Conservation (phyloP, 768 basidiomycete species). For the Cubamyces sp. region DNA sequence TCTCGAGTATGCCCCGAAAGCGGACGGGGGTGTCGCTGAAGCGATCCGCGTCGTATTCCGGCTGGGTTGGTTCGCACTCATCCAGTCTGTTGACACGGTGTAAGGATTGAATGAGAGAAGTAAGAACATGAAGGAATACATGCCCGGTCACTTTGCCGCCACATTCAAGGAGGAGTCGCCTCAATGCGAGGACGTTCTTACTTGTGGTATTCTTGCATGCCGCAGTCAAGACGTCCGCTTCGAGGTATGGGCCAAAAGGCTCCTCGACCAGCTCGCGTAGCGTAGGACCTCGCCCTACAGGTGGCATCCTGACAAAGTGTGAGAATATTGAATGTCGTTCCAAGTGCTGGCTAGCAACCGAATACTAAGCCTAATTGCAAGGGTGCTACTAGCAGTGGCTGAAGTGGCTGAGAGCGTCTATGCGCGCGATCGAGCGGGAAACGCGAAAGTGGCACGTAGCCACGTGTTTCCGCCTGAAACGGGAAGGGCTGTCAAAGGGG, state of each 20-base stretch:
- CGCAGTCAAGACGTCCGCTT: slow-evolving; percentile 22
- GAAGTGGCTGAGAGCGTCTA: too few relatives aligned
- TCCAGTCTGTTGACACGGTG: slow-evolving; percentile 16
- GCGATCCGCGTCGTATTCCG: slow-evolving; percentile 9
- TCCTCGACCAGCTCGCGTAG: slow-evolving; percentile 18
- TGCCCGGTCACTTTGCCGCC: slow-evolving; percentile 23
- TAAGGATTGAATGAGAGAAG: not conserved
- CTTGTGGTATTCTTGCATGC: slow-evolving; percentile 12
- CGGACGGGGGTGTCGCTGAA: slow-evolving; percentile 36
- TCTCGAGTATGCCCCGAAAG: slow-evolving; percentile 56
- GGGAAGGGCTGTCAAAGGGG: not conserved
- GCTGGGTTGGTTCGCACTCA: slow-evolving; percentile 22
- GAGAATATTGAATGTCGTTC: too few relatives aligned
- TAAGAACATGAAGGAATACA: not conserved
- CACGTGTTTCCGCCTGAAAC: slow-evolving; percentile 9
- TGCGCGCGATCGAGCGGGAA: not conserved
- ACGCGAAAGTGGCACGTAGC: slow-evolving; percentile 8
- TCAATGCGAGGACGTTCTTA: slow-evolving; percentile 15
- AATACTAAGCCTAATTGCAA: too few relatives aligned
- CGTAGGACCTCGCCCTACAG: not conserved
- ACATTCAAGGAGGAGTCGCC: slow-evolving; percentile 20
- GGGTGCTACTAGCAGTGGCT: too few relatives aligned
- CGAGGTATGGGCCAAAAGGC: slow-evolving; percentile 30
- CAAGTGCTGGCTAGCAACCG: too few relatives aligned
- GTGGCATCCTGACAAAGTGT: not conserved